Evolutionary conservation across 1,284 basidiomycete species (phyloP).

Genomic region (Termitomyces sp.): DNA sequence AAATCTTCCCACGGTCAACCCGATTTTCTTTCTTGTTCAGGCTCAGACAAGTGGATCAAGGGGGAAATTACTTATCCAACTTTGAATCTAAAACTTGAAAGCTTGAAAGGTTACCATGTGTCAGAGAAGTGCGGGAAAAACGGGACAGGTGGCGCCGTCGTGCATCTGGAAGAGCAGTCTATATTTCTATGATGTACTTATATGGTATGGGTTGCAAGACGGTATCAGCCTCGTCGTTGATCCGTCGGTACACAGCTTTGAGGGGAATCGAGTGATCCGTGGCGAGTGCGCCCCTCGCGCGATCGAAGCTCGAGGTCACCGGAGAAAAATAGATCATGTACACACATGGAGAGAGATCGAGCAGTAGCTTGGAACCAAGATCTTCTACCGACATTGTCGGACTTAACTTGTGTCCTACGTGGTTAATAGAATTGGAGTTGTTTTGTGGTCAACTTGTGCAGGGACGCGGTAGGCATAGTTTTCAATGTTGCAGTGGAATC

Average conservation of each 20-base stretch:
- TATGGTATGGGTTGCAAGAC: background rate
- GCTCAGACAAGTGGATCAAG: background rate
- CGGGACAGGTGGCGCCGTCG: background rate
- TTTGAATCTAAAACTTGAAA: background rate
- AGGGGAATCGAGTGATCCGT: slow-evolving; percentile 5
- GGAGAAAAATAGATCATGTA: background rate
- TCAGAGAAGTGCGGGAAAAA: background rate
- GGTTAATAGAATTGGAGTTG: background rate
- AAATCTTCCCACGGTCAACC: background rate
- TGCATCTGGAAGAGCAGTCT: background rate
- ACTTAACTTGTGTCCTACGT: background rate
- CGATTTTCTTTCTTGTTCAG: background rate
- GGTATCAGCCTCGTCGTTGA: background rate
- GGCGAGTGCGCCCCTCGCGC: background rate
- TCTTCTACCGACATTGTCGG: slow-evolving; percentile 1
- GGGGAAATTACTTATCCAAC: background rate
- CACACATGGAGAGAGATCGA: background rate
- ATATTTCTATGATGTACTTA: background rate
- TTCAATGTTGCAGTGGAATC: no score
- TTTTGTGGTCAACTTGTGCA: background rate
- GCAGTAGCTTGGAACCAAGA: background rate
- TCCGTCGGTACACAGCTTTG: slow-evolving; percentile 6
- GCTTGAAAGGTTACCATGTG: background rate
- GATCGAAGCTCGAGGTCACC: slow-evolving; percentile 3
- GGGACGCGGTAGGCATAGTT: no score